Evolutionary conservation across 2,329 filamentous ascomycete species (phyloP).

Genomic region (Penicillium sp.): DNA sequence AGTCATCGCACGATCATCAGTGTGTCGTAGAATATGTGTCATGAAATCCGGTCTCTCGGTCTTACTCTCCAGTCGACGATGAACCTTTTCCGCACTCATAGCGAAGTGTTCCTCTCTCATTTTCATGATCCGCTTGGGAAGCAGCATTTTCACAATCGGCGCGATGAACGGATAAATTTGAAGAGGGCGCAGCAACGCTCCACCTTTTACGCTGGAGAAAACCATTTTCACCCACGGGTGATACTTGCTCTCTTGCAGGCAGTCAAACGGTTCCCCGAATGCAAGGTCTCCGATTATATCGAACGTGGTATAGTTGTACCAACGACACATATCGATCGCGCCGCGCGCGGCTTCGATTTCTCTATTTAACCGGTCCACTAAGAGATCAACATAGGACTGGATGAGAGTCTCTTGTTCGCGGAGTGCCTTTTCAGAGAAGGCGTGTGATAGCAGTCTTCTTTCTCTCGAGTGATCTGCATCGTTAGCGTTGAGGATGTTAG

Average conservation of each 20-base stretch:
- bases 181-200: conserved; percentile 5
- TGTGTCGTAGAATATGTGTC: conserved; percentile 37
- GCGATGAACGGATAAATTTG: conserved; percentile 15
- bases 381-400: conserved; percentile 20
- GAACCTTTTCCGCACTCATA: conserved; percentile 23
- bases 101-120: conserved; percentile 14
- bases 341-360: conserved; percentile 3
- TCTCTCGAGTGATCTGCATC: conserved; percentile 24
- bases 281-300: conserved; percentile 25
- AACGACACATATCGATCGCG: conserved; percentile 31
- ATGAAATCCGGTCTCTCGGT: conserved; percentile 41
- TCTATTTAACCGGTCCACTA: conserved; percentile 22
- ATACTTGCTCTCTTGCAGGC: conserved; percentile 34
- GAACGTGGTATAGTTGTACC: conserved; percentile 40
- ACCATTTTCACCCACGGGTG: conserved; percentile 43
- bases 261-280: conserved; percentile 43
- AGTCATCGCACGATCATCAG: conserved; percentile 28
- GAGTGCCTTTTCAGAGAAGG: conserved; percentile 19
- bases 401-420: conserved; percentile 17
- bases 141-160: conserved; percentile 10
- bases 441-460: conserved; percentile 16
- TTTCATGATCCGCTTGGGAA: conserved; percentile 6
- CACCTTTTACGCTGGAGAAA: conserved; percentile 19
- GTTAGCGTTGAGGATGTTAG: conserved; percentile 18
- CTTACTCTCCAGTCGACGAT: conserved; percentile 24